A percentile compares a stretch with the other conserved stretches of the same genome.
phyloP scores from a whole-genome alignment of 352 stramenopile species.

The Globisporangium ultimum region DNA sequence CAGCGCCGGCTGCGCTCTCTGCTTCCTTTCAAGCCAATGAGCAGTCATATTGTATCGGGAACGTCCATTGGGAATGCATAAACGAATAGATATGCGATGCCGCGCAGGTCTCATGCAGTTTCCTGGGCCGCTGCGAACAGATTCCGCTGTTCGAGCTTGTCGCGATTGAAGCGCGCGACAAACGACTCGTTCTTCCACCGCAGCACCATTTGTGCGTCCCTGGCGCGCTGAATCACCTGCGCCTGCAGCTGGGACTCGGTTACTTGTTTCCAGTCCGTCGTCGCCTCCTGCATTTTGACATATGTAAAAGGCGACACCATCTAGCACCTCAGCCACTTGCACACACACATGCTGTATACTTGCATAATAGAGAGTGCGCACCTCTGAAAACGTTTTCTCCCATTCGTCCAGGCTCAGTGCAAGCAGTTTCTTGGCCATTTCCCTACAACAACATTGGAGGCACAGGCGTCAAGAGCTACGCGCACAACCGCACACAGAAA shows the following conservation, averaged over 20 bases:
- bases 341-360: background rate
- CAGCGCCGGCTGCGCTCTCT: too few relatives aligned
- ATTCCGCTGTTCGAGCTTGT: conserved; percentile 63
- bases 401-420: conserved; percentile 38
- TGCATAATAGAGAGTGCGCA: background rate
- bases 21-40: too few relatives aligned
- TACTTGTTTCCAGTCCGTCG: conserved; percentile 57
- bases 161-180: conserved; percentile 71
- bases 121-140: conserved; percentile 6
- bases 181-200: conserved; percentile 83
- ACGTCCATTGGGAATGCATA: too few relatives aligned
- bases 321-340: background rate
- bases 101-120: background rate
- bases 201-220: conserved; percentile 35
- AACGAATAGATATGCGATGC: too few relatives aligned
- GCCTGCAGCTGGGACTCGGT: conserved; percentile 49
- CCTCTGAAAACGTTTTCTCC: conserved; percentile 58
- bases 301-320: too few relatives aligned
- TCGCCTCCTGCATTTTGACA: conserved; percentile 31
- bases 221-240: conserved; percentile 52
- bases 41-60: too few relatives aligned
- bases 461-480: background rate
- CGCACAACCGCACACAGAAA: too few relatives aligned
- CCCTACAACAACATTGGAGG: conserved; percentile 16
- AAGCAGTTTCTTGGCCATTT: conserved; percentile 67